These are phyloP conservation scores for Geosmithia putterillii DNA, from an alignment of 2,329 filamentous ascomycete species.

Conservation along the genomic window DNA sequence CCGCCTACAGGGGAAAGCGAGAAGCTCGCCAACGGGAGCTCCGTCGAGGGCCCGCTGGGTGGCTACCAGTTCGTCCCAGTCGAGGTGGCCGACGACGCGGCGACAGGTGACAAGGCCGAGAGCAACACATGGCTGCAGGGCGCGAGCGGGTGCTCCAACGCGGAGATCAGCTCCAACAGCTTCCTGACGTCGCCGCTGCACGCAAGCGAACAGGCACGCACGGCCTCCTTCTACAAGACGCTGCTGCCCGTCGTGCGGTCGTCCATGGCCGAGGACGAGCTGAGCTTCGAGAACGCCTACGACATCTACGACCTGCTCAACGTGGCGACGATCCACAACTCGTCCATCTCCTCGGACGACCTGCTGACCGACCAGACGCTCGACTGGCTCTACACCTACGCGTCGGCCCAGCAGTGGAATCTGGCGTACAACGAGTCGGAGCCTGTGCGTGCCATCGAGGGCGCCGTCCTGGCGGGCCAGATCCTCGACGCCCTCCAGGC, in stretches of 20 bases:
- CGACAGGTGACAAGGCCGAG: slow-evolving; percentile 42
- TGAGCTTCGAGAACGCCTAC: slow-evolving; percentile 48
- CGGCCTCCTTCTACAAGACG: slow-evolving; percentile 45
- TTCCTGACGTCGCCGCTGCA: slow-evolving; percentile 39
- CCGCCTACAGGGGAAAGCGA: slow-evolving; percentile 56
- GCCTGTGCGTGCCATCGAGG: slow-evolving; percentile 44
- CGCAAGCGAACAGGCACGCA: slow-evolving; percentile 27
- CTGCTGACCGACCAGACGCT: slow-evolving; percentile 37
- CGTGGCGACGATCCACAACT: slow-evolving; percentile 48
- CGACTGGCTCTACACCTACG: slow-evolving; percentile 56
- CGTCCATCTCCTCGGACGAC: slow-evolving; percentile 41
- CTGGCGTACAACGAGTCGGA: slow-evolving; percentile 73
- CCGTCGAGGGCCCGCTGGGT: slow-evolving; percentile 53
- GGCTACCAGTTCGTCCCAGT: slow-evolving; percentile 82
- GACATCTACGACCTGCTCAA: slow-evolving; percentile 41
- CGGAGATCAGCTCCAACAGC: slow-evolving; percentile 39
- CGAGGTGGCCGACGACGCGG: slow-evolving; percentile 41
- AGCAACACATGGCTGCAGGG: slow-evolving; percentile 47
- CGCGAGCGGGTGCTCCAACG: slow-evolving; percentile 41
- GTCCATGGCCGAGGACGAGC: slow-evolving; percentile 28
- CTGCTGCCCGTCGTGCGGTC: slow-evolving; percentile 31
- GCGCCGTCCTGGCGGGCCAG: slow-evolving; percentile 43
- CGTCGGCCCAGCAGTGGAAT: slow-evolving; percentile 69
- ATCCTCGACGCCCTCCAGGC: slow-evolving; percentile 38
- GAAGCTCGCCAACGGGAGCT: slow-evolving; percentile 58